Base-by-base conservation (phyloP, 805 yeast species). In the Wickerhamiella bombiphila region DNA sequence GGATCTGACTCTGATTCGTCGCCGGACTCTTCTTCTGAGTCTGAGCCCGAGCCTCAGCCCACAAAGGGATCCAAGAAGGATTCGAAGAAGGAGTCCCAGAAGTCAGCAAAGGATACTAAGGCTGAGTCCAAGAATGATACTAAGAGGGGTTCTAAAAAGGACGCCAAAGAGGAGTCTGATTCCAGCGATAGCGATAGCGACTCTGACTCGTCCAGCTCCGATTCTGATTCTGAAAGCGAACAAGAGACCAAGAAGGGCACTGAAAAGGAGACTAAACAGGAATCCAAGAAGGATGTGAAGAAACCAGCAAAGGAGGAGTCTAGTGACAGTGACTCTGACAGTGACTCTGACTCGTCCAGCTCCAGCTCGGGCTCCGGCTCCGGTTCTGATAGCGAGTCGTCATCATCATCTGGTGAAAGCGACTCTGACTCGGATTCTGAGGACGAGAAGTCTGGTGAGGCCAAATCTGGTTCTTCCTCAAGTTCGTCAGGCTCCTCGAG, bases 331-430 rank as follows among this genome's bases (percentile, higher is more conserved):
- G 32, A 35, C 28, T 43, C 38, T 32, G 51, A 53, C 40, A 40
- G 48, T 43, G 43, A 24, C 25, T 44, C 42, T 37, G 50, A 53
- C 42, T 42, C 50, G 39, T 39, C 24, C 24, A 39, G 38, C 24
- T 45, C 47, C 21, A 52, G 59, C 36, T 53, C 48, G 29, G 50
- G 58, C 30, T 60, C 50, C 31, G 58, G 61, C 34, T 45, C 52
- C 6, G 48, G 42, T 28, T 43, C 57, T 21, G 58, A 51, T 31
- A 48, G 31, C 53, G n/a, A n/a, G n/a, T n/a, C n/a, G n/a, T n/a
- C n/a, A n/a, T n/a, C n/a, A n/a, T n/a, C 62, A 20, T 52, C 15
- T 34, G 32, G 36, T 15, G 18, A 49, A 35, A 49, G 59, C 29
- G 53, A 48, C 29, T 40, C 48, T 49, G 58, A 49, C 24, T 43